These are phyloP conservation scores for Davidsoniella neocaledoniae DNA, from an alignment of 2,329 filamentous ascomycete genomes.

Conservation along the genomic window DNA sequence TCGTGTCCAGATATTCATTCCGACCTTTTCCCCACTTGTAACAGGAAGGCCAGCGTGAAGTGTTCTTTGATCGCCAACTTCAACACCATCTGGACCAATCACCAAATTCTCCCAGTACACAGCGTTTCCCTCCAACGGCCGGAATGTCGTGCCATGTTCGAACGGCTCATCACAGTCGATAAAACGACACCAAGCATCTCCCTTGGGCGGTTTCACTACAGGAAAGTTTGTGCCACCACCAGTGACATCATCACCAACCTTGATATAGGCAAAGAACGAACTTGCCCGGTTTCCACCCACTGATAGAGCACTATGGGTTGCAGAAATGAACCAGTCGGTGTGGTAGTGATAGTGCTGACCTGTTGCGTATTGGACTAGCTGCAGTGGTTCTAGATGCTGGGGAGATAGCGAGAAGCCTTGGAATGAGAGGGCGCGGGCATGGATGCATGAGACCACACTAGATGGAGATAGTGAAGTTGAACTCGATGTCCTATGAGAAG, in stretches of 20 bases:
- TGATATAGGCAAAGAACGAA: conserved; percentile 32
- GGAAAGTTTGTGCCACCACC: conserved; percentile 34
- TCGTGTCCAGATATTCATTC: conserved; percentile 36
- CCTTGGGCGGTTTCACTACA: conserved; percentile 21
- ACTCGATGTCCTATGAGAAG: conserved; percentile 27
- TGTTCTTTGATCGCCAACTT: conserved; percentile 24
- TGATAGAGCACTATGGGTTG: conserved; percentile 20
- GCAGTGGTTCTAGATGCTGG: conserved; percentile 27
- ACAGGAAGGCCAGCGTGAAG: conserved; percentile 32
- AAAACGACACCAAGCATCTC: conserved; percentile 25
- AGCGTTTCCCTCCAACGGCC: conserved; percentile 29
- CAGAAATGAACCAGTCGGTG: conserved; percentile 32
- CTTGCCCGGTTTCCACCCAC: conserved; percentile 28
- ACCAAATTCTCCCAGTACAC: conserved; percentile 32
- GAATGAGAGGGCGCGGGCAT: conserved; percentile 29
- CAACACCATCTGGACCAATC: conserved; percentile 17
- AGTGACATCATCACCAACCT: conserved; percentile 22
- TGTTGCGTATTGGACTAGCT: conserved; percentile 29
- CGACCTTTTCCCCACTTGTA: conserved; percentile 29
- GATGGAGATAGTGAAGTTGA: conserved; percentile 27
- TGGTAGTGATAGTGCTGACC: conserved; percentile 32
- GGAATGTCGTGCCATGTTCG: conserved; percentile 31
- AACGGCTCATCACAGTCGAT: conserved; percentile 32
- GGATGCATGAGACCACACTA: conserved; percentile 28
- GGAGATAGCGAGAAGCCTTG: conserved; percentile 25